Evolutionary conservation across 129 eudicot species (phyloP).

Genomic region (Smallanthus sonchifolius): DNA sequence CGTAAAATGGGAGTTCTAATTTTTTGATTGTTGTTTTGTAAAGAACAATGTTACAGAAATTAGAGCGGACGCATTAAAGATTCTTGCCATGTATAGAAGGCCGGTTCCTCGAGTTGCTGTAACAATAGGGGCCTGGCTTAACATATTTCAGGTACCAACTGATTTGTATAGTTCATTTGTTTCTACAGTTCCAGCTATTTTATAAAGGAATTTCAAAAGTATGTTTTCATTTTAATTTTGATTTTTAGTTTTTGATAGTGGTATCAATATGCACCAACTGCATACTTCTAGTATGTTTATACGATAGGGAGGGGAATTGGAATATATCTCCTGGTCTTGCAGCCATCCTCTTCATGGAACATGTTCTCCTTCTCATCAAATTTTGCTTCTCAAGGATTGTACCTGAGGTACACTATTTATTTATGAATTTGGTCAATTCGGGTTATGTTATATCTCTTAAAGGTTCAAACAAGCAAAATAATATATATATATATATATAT

Average conservation of each 20-base stretch:
- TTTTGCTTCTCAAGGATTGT: slow-evolving; percentile 82
- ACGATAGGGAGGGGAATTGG: slow-evolving; percentile 83
- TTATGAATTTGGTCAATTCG: not conserved
- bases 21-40: slow-evolving; percentile 14
- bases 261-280: slow-evolving; percentile 95
- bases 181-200: not conserved
- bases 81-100: slow-evolving; percentile 78
- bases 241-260: slow-evolving; percentile 80
- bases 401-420: slow-evolving; percentile 60
- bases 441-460: not conserved
- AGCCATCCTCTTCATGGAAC: slow-evolving; percentile 89
- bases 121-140: slow-evolving; percentile 94
- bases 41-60: slow-evolving; percentile 86
- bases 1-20: slow-evolving; percentile 2
- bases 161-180: not conserved
- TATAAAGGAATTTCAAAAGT: slow-evolving; percentile 3
- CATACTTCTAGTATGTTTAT: slow-evolving; percentile 73
- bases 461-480: not conserved
- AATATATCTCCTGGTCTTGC: slow-evolving; percentile 92
- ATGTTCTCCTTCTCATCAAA: slow-evolving; percentile 70
- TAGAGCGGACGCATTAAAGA: slow-evolving; percentile 90
- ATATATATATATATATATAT: not conserved
- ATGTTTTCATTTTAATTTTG: not conserved
- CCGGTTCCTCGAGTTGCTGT: slow-evolving; percentile 82
- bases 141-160: slow-evolving; percentile 75